These are phyloP conservation scores for Boletus reticuloceps DNA, from an alignment of 768 basidiomycete genomes.

Conservation along the genomic window DNA sequence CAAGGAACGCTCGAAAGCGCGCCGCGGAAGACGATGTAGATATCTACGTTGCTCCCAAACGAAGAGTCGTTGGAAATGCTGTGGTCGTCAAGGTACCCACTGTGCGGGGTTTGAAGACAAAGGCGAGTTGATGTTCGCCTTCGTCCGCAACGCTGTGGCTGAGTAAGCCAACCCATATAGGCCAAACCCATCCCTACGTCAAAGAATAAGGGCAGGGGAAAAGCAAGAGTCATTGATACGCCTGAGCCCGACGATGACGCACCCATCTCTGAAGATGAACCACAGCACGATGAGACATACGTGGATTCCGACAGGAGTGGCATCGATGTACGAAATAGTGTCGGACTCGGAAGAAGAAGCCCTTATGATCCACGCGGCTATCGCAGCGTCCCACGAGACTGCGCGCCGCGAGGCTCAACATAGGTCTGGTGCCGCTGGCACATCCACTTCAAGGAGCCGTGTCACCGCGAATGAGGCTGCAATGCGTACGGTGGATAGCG, in stretches of 20 bases:
- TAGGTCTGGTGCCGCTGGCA: constrained; percentile 32
- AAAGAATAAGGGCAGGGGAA: constrained; percentile 27
- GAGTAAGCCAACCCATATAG: constrained; percentile 17
- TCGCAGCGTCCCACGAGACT: constrained; percentile 50
- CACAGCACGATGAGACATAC: constrained; percentile 40
- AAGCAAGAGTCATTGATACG: constrained; percentile 22
- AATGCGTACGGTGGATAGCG: constrained; percentile 1
- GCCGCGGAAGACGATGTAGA: constrained; percentile 36
- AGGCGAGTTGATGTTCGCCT: constrained; percentile 20
- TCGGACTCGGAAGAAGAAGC: constrained; percentile 37
- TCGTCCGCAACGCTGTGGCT: constrained; percentile 8
- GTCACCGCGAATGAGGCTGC: constrained; percentile 36
- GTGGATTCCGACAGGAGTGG: constrained; percentile 53
- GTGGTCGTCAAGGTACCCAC: constrained; percentile 20
- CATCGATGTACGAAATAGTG: constrained; percentile 55
- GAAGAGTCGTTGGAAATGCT: constrained; percentile 32
- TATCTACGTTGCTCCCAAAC: constrained; percentile 24
- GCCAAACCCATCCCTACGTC: not conserved
- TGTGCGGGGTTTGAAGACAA: constrained; percentile 13
- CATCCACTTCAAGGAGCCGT: constrained; percentile 36
- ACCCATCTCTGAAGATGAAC: constrained; percentile 33
- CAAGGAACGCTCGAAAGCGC: constrained; percentile 26
- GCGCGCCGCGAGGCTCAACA: constrained; percentile 27
- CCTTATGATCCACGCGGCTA: constrained; percentile 56
- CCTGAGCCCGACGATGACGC: constrained; percentile 32